Evolutionary conservation across 129 eudicot genomes (phyloP).

Genomic region (Flaveria robusta): DNA sequence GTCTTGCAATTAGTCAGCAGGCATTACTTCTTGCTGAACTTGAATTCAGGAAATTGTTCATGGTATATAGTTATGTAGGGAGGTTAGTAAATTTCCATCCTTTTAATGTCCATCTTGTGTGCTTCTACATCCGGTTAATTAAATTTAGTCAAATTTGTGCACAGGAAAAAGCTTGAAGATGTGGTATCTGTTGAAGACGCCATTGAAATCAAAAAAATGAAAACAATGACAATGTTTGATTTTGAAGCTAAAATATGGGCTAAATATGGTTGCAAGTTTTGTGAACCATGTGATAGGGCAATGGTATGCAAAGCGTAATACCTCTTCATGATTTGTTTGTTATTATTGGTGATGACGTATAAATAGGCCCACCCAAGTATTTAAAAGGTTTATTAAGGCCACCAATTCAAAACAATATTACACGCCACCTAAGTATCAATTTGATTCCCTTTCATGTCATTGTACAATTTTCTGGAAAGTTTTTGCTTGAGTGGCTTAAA

Average conservation of each 20-base stretch:
- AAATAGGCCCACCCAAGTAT: not conserved
- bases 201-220: slow-evolving; percentile 29
- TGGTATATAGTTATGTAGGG: slow-evolving; percentile 63
- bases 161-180: slow-evolving; percentile 56
- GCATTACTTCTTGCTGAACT: slow-evolving; percentile 47
- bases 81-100: slow-evolving; percentile 49
- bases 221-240: slow-evolving; percentile 23
- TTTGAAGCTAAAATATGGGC: slow-evolving; percentile 40
- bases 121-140: not conserved
- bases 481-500: not conserved
- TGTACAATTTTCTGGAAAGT: not conserved
- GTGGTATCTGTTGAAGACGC: slow-evolving; percentile 41
- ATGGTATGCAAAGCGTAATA: slow-evolving; percentile 21
- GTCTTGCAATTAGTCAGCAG: slow-evolving; percentile 31
- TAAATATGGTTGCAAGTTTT: slow-evolving; percentile 28
- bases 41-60: slow-evolving; percentile 58
- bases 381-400: not conserved
- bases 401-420: not conserved
- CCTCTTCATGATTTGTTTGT: slow-evolving; percentile 2
- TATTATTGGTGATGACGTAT: not conserved
- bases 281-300: slow-evolving; percentile 38
- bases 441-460: not conserved
- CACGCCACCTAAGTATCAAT: not conserved
- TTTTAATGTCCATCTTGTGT: not conserved
- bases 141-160: slow-evolving; percentile 8